Percentiles rank a stretch among this genome's conserved stretches.
Evolutionary conservation across 2,329 filamentous ascomycete species (phyloP).

Genomic region (Sporothrix humicola): DNA sequence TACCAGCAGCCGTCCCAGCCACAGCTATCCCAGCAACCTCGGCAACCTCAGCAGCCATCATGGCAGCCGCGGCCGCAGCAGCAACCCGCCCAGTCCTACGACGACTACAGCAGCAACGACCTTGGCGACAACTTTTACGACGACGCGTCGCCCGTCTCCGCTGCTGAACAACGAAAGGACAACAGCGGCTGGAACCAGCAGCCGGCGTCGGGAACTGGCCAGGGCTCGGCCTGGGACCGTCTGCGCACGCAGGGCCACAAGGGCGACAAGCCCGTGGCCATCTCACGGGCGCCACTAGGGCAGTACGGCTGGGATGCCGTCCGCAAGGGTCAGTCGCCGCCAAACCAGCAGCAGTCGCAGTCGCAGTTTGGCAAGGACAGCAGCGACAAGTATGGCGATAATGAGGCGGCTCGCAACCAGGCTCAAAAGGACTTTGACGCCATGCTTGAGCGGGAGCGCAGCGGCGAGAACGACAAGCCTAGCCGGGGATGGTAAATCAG

Average conservation of each 20-base stretch:
- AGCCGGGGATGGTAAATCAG: conserved; percentile 7
- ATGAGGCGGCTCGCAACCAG: conserved; percentile 30
- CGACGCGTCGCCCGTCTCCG: conserved; percentile 39
- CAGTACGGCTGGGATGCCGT: conserved; percentile 23
- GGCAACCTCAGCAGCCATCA: not conserved
- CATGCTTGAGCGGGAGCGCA: conserved; percentile 40
- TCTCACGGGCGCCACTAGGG: conserved; percentile 12
- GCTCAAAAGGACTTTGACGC: conserved; percentile 40
- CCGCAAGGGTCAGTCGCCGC: conserved; percentile 17
- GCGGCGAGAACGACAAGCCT: conserved; percentile 32
- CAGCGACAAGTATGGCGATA: conserved; percentile 30
- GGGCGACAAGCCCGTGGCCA: not conserved
- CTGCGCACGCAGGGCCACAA: conserved; percentile 30
- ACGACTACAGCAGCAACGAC: not conserved
- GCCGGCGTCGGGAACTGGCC: not conserved
- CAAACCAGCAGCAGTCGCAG: not conserved
- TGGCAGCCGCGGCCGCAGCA: not conserved
- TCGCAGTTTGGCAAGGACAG: not conserved
- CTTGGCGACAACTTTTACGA: conserved; percentile 33
- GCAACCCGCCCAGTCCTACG: conserved; percentile 11
- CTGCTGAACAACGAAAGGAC: conserved; percentile 25
- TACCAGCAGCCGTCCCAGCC: not conserved
- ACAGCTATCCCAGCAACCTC: conserved; percentile 13
- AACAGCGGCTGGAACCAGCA: conserved; percentile 25
- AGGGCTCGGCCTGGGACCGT: conserved; percentile 39